These are phyloP conservation scores for Cryptococcus jaspeensis DNA, from an alignment of 1,284 basidiomycete genomes.

Conservation along the genomic window DNA sequence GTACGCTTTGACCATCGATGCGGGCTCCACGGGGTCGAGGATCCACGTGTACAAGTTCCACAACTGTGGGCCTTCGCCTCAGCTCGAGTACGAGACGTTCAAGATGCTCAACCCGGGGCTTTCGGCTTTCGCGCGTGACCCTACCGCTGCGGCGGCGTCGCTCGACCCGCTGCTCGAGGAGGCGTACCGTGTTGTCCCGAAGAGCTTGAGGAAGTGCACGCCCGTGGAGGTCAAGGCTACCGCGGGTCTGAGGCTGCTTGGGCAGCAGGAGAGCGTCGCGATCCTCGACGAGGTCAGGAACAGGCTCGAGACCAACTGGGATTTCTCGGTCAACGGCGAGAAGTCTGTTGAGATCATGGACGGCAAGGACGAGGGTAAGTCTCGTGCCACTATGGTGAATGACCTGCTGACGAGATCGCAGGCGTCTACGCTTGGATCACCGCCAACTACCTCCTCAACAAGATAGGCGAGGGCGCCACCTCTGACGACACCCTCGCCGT, in stretches of 20 bases:
- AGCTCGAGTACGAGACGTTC: conserved; percentile 93
- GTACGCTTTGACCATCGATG: conserved; percentile 96
- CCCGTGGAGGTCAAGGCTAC: conserved; percentile 94
- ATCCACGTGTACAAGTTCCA: conserved; percentile 99
- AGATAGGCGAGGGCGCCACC: conserved; percentile 61
- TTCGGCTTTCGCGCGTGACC: conserved; percentile 61
- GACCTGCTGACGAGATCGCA: conserved; percentile 13
- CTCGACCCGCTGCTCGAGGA: conserved; percentile 79
- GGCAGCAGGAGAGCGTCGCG: conserved; percentile 63
- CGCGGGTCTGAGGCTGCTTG: conserved; percentile 81
- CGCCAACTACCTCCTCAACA: conserved; percentile 84
- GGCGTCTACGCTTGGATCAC: conserved; percentile 96
- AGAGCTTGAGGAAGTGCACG: conserved; percentile 67
- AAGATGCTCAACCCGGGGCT: conserved; percentile 78
- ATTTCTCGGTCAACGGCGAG: conserved; percentile 66
- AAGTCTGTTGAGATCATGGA: conserved; percentile 86
- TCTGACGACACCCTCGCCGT: conserved; percentile 75
- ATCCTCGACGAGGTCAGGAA: conserved; percentile 76
- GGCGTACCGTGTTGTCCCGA: conserved; percentile 75
- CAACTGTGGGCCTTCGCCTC: conserved; percentile 75
- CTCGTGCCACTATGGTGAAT: neutral
- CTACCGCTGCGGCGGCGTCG: conserved; percentile 72
- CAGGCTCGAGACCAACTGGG: conserved; percentile 65
- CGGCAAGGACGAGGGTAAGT: conserved; percentile 81
- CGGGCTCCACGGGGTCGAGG: conserved; percentile 93